A percentile compares a stretch with the other conserved stretches of the same genome.
phyloP scores from a whole-genome alignment of 1,284 basidiomycete genomes.

The Ustilago bromivora region DNA sequence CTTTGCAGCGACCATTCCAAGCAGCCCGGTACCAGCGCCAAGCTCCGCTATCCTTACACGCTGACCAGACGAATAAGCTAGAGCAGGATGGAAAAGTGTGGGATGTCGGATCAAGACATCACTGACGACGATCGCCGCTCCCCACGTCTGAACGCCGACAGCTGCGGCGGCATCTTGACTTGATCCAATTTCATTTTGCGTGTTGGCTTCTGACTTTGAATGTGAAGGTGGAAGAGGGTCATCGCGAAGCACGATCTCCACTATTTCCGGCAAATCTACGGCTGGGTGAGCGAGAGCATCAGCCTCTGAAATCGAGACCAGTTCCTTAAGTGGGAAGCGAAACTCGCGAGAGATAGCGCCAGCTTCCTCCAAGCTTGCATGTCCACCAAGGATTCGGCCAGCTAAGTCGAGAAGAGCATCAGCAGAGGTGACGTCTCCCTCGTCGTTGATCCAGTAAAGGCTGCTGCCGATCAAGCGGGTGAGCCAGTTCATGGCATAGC shows the following conservation, averaged over 20 bases:
- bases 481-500: slow-evolving; percentile 50
- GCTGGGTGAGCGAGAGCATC: slow-evolving; percentile 3
- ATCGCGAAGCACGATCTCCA: slow-evolving; percentile 41
- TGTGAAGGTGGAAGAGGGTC: slow-evolving; percentile 46
- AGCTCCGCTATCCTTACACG: slow-evolving; percentile 38
- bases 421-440: not conserved
- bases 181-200: slow-evolving; percentile 3
- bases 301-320: slow-evolving; percentile 17
- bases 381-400: slow-evolving; percentile 43
- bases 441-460: slow-evolving; percentile 40
- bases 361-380: slow-evolving; percentile 43
- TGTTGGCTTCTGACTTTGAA: slow-evolving; percentile 21
- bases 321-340: slow-evolving; percentile 32
- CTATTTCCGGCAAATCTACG: not conserved
- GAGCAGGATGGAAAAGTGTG: slow-evolving; percentile 26
- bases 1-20: slow-evolving; percentile 48
- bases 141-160: slow-evolving; percentile 55
- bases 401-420: slow-evolving; percentile 47
- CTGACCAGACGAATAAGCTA: not conserved
- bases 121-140: slow-evolving; percentile 41
- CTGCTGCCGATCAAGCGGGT: slow-evolving; percentile 50
- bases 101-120: slow-evolving; percentile 40
- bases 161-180: slow-evolving; percentile 49
- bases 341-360: slow-evolving; percentile 46
- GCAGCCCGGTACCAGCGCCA: slow-evolving; percentile 49